Evolutionary conservation across 345 rosid species (phyloP).

Genomic region (Tarenaya hassleriana): DNA sequence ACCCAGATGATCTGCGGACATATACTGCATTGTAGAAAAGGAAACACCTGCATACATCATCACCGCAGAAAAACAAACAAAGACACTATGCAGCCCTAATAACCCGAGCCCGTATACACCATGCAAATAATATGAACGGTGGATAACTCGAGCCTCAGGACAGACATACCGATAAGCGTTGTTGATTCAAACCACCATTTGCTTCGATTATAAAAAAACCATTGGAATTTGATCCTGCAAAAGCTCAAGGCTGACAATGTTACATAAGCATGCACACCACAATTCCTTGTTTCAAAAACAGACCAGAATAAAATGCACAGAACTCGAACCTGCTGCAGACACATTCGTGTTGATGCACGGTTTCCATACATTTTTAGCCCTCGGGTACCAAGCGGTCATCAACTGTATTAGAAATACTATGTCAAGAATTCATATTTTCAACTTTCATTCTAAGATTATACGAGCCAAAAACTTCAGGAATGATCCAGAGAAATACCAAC

Average conservation of each 20-base stretch:
- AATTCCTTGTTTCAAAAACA: too few relatives aligned
- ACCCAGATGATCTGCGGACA: constrained; percentile 3
- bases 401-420: constrained; percentile 41
- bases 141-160: background rate
- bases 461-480: too few relatives aligned
- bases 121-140: background rate
- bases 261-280: background rate
- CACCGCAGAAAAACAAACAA: too few relatives aligned
- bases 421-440: background rate
- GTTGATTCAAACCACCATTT: constrained; percentile 95
- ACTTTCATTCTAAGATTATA: background rate
- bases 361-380: constrained; percentile 50
- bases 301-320: background rate
- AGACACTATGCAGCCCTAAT: too few relatives aligned
- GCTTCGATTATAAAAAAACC: constrained; percentile 96
- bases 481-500: too few relatives aligned
- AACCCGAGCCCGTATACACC: background rate
- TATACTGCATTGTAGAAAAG: background rate
- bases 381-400: constrained; percentile 57
- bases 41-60: too few relatives aligned
- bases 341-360: constrained; percentile 44
- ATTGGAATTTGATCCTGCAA: constrained; percentile 56
- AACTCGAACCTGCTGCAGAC: constrained; percentile 52
- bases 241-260: constrained; percentile 22
- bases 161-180: constrained; percentile 84